Evolutionary conservation across 768 basidiomycete genomes (phyloP), one percentile per base, ranked within the genome.

Genomic region (Boletus patriciae): DNA sequence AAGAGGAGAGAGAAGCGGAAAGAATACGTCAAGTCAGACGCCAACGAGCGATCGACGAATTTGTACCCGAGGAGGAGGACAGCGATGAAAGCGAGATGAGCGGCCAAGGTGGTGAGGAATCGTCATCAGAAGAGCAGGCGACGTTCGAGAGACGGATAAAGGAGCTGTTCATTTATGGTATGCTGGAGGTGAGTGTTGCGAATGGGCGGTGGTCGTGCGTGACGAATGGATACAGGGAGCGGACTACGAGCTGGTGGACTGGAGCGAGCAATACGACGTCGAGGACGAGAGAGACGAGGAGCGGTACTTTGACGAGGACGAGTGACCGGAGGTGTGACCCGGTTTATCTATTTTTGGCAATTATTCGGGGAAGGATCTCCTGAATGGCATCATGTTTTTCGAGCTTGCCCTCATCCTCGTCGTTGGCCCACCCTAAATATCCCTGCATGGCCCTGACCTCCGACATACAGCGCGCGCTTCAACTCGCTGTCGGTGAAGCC

Each of bases 1-100:
- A 92, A 63, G 90, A 89, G 62, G 90, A 90, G 66, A 78, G 92
- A 57, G 85, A 84, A 67, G 83, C 81, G 1, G 85, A 90, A 64
- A 77, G 85, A 25, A 70, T 82, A 19, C 76, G 85, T 52, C 65
- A 60, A 18, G 57, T 81, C 19, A 77, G 83, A 56, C 75, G 79
- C 40, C 69, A 74, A 48, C 74, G 69, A 42, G 61, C 60, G 10
- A 27, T 69, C 73, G 38, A 79, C 13, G 80, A 77, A 6, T 81
- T 85, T 57, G 71, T 86, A 6, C 83, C 86, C 34, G 66, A 68
- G 13, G 89, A 90, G 68, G 84, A 83, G 40, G 83, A 84, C 27
- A 80, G 78, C 18, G 85, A 84, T n/a, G 85, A 84, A 9, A 78
- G 78, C 29, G 80, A 76, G 18, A 64, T 54, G 46, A 74, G 71